Evolutionary conservation across 371 early-diverging fungal genomes (phyloP), one percentile per base, ranked within the genome.

Genomic region (Mortierella sp.): DNA sequence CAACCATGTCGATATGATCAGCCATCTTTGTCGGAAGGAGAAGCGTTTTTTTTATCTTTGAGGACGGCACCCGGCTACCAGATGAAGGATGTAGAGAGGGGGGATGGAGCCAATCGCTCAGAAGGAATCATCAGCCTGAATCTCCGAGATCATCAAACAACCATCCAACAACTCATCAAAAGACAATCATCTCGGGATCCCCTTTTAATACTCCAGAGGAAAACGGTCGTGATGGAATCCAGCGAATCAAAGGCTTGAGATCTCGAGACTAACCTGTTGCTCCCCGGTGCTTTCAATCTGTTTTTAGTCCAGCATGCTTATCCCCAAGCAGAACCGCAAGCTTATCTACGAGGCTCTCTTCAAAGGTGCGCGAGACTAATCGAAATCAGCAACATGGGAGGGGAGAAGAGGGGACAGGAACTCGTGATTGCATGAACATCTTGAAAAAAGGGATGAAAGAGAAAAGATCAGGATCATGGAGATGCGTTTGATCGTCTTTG

Each of bases 301-400:
- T 23, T 47, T 45, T 46, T 60, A 51, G 45, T 60, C 37, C 85
- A 91, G 74, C 72, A 97, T 97, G 97, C 92, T 95, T 80, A 95
- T 97, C 89, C 89, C 95, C 82, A 94, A 94, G 87, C 86, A 91
- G 83, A 95, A 97, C 93, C 89, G 96, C 85, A 95, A 94, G 91
- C 86, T 86, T 80, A 93, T 94, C 87, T 94, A 94, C 92, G 92
- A 93, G 87, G 85, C 88, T 82, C 91, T 95, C 81, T 93, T 92
- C 90, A 90, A 90, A 85, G 91, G 91, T 90, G 86, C 80, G 70
- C 30, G 58, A 19, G 7, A 44, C 59, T 21, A 53, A 53, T 5
- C 15, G 6, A 16, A 50, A 21, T 50, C 50, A 50, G 14, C 50
- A 50, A 16, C 4, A n/a, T 5, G 14, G 50, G n/a, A 50, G 21